Percentiles rank a stretch among this genome's conserved stretches.
These are phyloP conservation scores for Lentinula edodes DNA, from an alignment of 768 basidiomycete genomes.

Conservation along the genomic window DNA sequence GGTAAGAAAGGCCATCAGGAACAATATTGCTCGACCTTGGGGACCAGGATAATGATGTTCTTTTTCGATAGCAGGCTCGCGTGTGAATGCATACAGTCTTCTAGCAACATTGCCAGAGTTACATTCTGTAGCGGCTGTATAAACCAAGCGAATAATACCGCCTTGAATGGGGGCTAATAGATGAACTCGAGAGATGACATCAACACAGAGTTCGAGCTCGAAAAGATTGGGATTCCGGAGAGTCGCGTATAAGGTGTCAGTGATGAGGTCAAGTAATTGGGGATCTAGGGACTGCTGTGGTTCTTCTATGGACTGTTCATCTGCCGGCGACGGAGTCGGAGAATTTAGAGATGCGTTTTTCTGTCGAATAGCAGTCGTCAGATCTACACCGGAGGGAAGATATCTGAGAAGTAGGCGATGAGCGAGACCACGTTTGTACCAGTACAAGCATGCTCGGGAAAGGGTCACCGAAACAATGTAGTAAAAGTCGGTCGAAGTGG, in stretches of 20 bases:
- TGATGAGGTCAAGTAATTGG: conserved; percentile 27
- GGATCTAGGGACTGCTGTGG: conserved; percentile 11
- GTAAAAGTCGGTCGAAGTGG: conserved; percentile 32
- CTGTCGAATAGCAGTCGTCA: not conserved
- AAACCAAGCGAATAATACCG: conserved; percentile 41
- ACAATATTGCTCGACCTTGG: conserved; percentile 35
- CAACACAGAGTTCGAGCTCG: conserved; percentile 34
- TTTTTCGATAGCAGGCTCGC: conserved; percentile 22
- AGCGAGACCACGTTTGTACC: conserved; percentile 46
- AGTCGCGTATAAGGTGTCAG: conserved; percentile 39
- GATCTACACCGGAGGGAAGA: conserved; percentile 11
- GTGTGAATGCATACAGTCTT: conserved; percentile 42
- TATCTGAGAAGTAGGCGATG: conserved; percentile 29
- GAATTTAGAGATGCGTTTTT: not conserved
- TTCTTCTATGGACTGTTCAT: not conserved
- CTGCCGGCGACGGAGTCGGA: not conserved
- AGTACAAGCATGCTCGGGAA: conserved; percentile 46
- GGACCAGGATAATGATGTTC: conserved; percentile 47
- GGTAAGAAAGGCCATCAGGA: conserved; percentile 47
- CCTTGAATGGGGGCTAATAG: conserved; percentile 32
- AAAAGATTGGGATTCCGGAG: conserved; percentile 27
- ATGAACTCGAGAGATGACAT: conserved; percentile 36
- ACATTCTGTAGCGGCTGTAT: conserved; percentile 29
- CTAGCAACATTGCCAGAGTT: conserved; percentile 29
- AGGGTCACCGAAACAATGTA: conserved; percentile 45